Conservation (phyloP, 1,284 basidiomycete species). For the Malassezia sp. region DNA sequence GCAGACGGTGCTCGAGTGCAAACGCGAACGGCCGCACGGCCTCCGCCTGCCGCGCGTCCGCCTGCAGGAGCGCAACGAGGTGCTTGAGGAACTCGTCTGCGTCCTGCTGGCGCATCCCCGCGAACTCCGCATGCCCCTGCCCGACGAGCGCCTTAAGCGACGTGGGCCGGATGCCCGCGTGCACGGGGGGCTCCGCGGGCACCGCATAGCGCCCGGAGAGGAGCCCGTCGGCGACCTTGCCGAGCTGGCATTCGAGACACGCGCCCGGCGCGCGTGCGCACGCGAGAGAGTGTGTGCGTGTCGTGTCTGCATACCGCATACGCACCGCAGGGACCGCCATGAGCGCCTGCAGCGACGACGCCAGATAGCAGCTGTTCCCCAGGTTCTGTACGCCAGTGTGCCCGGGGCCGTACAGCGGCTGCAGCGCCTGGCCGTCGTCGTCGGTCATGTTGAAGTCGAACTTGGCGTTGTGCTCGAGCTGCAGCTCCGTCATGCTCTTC, state of each 20-base stretch:
- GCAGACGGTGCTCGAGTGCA: slow-evolving; percentile 55
- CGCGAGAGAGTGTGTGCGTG: slow-evolving; percentile 54
- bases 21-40: slow-evolving; percentile 70
- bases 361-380: slow-evolving; percentile 97
- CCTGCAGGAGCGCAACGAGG: slow-evolving; percentile 61
- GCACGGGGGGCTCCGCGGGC: slow-evolving; percentile 55
- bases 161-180: slow-evolving; percentile 70
- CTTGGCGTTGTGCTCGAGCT: slow-evolving; percentile 90
- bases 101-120: slow-evolving; percentile 94
- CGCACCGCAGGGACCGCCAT: slow-evolving; percentile 73
- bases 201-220: slow-evolving; percentile 81
- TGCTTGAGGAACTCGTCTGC: slow-evolving; percentile 87
- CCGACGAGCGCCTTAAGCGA: slow-evolving; percentile 84
- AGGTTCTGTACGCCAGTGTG: slow-evolving; percentile 83
- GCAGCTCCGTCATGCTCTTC: slow-evolving; percentile 91
- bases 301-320: slow-evolving; percentile 58
- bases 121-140: slow-evolving; percentile 83
- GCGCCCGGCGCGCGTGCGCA: slow-evolving; percentile 66
- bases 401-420: slow-evolving; percentile 78
- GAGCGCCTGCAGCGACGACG: slow-evolving; percentile 76
- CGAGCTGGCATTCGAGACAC: slow-evolving; percentile 88
- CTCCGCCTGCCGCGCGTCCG: slow-evolving; percentile 28
- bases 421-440: slow-evolving; percentile 76
- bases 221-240: slow-evolving; percentile 82
- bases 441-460: slow-evolving; percentile 88